These are phyloP conservation scores for Pseudogymnoascus sp. DNA, from an alignment of 2,329 filamentous ascomycete species.

Conservation along the genomic window DNA sequence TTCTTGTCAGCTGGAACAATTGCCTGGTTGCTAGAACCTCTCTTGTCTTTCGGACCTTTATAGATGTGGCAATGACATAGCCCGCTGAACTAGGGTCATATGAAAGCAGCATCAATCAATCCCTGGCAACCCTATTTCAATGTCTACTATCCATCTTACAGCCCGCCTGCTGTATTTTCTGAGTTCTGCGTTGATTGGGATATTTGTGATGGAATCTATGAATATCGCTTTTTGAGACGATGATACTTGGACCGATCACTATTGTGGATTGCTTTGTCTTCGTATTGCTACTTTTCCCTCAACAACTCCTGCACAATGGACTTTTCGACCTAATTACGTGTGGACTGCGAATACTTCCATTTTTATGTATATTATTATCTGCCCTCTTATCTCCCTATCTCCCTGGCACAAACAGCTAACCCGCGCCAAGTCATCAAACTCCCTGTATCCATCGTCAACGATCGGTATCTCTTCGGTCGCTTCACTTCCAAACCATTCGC, in stretches of 20 bases:
- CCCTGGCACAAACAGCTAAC: not conserved
- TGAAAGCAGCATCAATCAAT: not conserved
- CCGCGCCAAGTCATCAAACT: conserved; percentile 44
- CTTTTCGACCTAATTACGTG: conserved; percentile 50
- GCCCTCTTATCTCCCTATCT: not conserved
- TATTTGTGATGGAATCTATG: not conserved
- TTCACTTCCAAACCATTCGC: conserved; percentile 52
- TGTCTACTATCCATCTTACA: not conserved
- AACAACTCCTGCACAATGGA: conserved; percentile 62
- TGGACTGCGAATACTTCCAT: conserved; percentile 57
- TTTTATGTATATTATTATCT: conserved; percentile 47
- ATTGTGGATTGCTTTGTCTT: conserved; percentile 71
- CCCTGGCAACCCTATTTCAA: not conserved
- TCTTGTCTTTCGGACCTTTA: not conserved
- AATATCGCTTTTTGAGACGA: conserved; percentile 29
- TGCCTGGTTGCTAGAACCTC: not conserved
- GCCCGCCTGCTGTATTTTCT: not conserved
- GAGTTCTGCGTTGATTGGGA: not conserved
- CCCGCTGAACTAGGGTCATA: not conserved
- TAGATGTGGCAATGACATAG: not conserved
- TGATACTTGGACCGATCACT: conserved; percentile 68
- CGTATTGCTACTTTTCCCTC: conserved; percentile 60
- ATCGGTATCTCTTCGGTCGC: conserved; percentile 44
- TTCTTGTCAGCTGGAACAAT: not conserved
- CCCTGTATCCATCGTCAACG: conserved; percentile 49